A percentile compares a stretch with the other conserved stretches of the same genome.
Conservation (phyloP, 169 alveolate genomes). For the Plasmodium inui region DNA sequence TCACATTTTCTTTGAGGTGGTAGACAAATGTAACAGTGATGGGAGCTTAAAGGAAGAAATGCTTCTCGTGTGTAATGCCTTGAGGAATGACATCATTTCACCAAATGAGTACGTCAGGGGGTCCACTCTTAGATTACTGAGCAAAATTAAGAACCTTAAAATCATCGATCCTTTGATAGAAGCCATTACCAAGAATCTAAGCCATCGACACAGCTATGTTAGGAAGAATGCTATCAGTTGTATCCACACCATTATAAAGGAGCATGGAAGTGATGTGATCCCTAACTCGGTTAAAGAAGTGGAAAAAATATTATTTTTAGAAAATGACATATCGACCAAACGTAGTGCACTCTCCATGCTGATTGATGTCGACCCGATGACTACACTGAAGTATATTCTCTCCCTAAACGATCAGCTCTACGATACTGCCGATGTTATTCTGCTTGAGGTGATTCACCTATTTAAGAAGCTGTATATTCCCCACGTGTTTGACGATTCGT, state of each 20-base stretch:
- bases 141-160: constrained; percentile 91
- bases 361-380: constrained; percentile 88
- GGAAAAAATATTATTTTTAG: constrained; percentile 87
- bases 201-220: constrained; percentile 94
- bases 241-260: constrained; percentile 89
- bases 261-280: constrained; percentile 92
- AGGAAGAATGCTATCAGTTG: constrained; percentile 95
- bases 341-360: constrained; percentile 93
- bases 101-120: constrained; percentile 98
- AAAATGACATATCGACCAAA: constrained; percentile 92
- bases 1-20: constrained; percentile 95
- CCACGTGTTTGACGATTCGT: constrained; percentile 76
- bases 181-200: constrained; percentile 93
- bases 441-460: constrained; percentile 88
- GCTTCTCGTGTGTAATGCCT: constrained; percentile 96
- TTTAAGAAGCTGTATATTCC: constrained; percentile 85
- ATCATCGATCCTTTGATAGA: constrained; percentile 93
- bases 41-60: constrained; percentile 97
- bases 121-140: constrained; percentile 93
- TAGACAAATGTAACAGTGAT: constrained; percentile 94
- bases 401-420: constrained; percentile 80
- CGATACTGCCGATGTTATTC: constrained; percentile 87
- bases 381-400: constrained; percentile 90
- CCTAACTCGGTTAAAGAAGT: constrained; percentile 87
- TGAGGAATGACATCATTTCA: constrained; percentile 94